Evolutionary conservation across 805 yeast genomes (phyloP), one percentile per base, ranked within the genome.

Genomic region (Ogataea wickerhamii): DNA sequence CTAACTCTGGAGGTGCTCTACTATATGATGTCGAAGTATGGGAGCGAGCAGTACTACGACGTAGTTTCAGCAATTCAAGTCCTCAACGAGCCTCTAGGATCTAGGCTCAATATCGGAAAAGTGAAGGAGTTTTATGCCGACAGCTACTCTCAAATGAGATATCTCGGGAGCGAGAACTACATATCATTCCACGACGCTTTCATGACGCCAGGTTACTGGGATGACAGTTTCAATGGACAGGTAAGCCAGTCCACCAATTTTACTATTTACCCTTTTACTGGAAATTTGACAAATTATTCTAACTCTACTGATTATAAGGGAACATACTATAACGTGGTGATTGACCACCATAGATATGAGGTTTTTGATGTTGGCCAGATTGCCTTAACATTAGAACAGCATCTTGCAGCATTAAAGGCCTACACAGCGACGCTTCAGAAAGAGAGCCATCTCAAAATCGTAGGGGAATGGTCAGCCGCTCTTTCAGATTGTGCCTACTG

Each of bases 291-390:
- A 11, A 23, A 21, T n/a, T 16, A 21, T 30, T 32, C 31, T 32
- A 33, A 33, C 38, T 17, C 43, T 4, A 32, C 41, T 12, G 26
- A 29, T 22, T 44, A 43, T 30, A 35, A 36, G 40, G 51, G 47
- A 7, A 58, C 63, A 37, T 71, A 66, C 57, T 78, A 80, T 76
- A 78, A 81, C 52, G 82, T 86, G 36, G 78, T 85, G 14, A 61
- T 88, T 23, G 97, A 89, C 60, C 96, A 87, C 64, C 96, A 89
- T 64, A 82, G 83, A 58, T 89, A 89, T 68, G 94, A 87, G 66
- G 93, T 85, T n/a, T 89, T 89, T 61, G 68, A 77, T 30, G 58
- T 70, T n/a, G 75, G 67, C 21, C 81, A 82, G 63, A 67, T 87
- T 39, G 49, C 64, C 30, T 66, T 76, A 48, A 37, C 63, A 37